Base-by-base conservation (phyloP, 2,329 filamentous ascomycete species). In the Cordyceps tenuipes region DNA sequence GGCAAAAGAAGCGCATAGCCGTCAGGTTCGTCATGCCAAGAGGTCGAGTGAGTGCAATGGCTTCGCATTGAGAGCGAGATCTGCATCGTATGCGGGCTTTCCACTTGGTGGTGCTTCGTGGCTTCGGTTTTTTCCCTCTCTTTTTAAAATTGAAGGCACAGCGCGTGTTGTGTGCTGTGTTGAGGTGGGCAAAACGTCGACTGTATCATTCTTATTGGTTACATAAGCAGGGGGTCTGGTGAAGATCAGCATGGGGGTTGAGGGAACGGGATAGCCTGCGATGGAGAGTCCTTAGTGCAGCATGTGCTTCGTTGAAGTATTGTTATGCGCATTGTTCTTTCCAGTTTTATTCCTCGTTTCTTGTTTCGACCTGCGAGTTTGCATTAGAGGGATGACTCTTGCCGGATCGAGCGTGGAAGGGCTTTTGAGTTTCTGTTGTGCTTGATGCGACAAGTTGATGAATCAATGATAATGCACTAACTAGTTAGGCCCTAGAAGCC, bases 131-230 rank as follows among this genome's bases (percentile, higher is more conserved):
- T 7, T 21, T 46, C 15, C 5, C n/a, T 31, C 7, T 17, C 29
- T 15, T 12, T 50, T 36, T 21, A 21, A 19, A 50, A 50, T 36
- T 52, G 6, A 52, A 52, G 34, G 21, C 19, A 34, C 34, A 41
- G 34, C 50, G 12, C 5, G 34, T 41, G 9, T 36, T 5, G 10
- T 19, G 15, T 23, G 1, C n/a, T n/a, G 19, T 43, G 36, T 15
- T 5, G 10, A 43, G 17, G 41, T 44, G 41, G 23, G 52, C 52
- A 55, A 46, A 55, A 55, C 39, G 23, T 26, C n/a, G 41, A 21
- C 52, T 55, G 52, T 55, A 41, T 47, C 52, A 55, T 23, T 55
- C 26, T 21, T 46, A 55, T 55, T 55, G 52, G 52, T 15, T 23
- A 12, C 21, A 23, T 39, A 13, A 23, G 44, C 21, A 29, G 21